These are phyloP conservation scores for Clavispora fructus DNA, from an alignment of 805 yeast genomes.

Conservation along the genomic window DNA sequence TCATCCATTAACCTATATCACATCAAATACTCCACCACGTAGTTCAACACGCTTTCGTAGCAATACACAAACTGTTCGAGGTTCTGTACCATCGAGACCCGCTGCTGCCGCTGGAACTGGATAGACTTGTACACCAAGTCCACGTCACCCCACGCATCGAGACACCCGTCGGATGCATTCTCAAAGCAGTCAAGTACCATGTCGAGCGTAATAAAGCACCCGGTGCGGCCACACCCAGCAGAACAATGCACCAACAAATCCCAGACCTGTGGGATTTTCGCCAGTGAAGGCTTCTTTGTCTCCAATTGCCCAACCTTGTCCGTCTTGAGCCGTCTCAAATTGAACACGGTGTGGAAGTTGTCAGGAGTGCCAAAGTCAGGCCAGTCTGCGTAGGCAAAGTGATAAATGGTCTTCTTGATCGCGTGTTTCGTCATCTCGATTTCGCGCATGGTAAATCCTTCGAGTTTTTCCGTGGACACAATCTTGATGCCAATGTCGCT, in stretches of 20 bases:
- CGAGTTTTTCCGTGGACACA: slow-evolving; percentile 4
- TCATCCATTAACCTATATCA: neutral
- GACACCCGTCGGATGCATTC: slow-evolving; percentile 16
- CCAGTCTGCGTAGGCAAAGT: slow-evolving; percentile 40
- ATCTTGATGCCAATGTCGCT: slow-evolving; percentile 11
- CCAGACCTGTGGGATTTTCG: slow-evolving; percentile 7
- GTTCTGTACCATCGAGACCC: slow-evolving; percentile 82
- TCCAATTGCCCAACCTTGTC: slow-evolving; percentile 14
- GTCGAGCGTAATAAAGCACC: slow-evolving; percentile 46
- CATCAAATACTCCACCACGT: slow-evolving; percentile 7
- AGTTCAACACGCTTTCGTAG: slow-evolving; percentile 45
- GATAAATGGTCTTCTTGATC: slow-evolving; percentile 21
- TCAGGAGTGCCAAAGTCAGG: slow-evolving; percentile 44
- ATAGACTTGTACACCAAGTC: slow-evolving; percentile 64
- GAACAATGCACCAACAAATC: slow-evolving; percentile 47
- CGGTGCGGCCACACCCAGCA: slow-evolving; percentile 59
- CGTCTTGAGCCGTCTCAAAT: slow-evolving; percentile 30
- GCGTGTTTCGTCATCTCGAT: slow-evolving; percentile 8
- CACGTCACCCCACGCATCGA: slow-evolving; percentile 28
- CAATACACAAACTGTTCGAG: slow-evolving; percentile 69
- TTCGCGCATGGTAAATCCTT: slow-evolving; percentile 13
- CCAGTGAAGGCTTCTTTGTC: neutral
- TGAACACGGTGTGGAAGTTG: slow-evolving; percentile 24
- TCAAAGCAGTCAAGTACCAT: slow-evolving; percentile 27
- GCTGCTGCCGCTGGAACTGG: slow-evolving; percentile 62